A percentile compares a stretch with the other conserved stretches of the same genome.
Conservation (phyloP, 352 stramenopile genomes). For the Globisporangium paddicum region DNA sequence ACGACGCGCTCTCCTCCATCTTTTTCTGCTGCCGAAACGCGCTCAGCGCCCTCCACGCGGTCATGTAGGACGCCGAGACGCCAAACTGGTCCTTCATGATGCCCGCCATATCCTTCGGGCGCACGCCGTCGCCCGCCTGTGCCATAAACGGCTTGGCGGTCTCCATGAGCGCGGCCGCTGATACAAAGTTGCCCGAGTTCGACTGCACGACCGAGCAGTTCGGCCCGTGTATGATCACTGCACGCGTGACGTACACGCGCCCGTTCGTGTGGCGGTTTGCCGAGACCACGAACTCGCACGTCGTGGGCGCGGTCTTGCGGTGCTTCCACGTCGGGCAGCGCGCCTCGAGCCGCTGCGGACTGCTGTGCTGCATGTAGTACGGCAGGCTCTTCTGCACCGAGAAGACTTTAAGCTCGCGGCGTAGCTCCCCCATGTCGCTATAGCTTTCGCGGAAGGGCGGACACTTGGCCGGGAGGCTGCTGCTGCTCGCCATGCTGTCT, state of each 20-base stretch:
- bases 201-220: slow-evolving; percentile 46
- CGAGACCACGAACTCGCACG: slow-evolving; percentile 69
- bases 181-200: slow-evolving; percentile 41
- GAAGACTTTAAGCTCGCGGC: slow-evolving; percentile 67
- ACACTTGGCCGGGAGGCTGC: slow-evolving; percentile 19
- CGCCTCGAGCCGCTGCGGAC: slow-evolving; percentile 69
- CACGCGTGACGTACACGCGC: slow-evolving; percentile 66
- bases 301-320: slow-evolving; percentile 38
- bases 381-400: slow-evolving; percentile 64
- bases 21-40: slow-evolving; percentile 68
- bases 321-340: slow-evolving; percentile 75
- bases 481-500: background rate
- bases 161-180: slow-evolving; percentile 65
- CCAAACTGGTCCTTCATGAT: slow-evolving; percentile 85
- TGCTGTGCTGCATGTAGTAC: slow-evolving; percentile 84
- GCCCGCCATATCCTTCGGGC: slow-evolving; percentile 69
- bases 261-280: slow-evolving; percentile 76
- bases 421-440: slow-evolving; percentile 66
- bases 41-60: slow-evolving; percentile 65
- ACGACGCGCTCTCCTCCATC: slow-evolving; percentile 59
- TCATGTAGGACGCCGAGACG: slow-evolving; percentile 76
- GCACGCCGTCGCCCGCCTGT: slow-evolving; percentile 46
- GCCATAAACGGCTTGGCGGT: slow-evolving; percentile 70
- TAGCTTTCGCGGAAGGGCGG: slow-evolving; percentile 72
- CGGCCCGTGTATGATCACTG: slow-evolving; percentile 37